Conservation (phyloP, 2,329 filamentous ascomycete species). For the Pseudogymnoascus sp. region DNA sequence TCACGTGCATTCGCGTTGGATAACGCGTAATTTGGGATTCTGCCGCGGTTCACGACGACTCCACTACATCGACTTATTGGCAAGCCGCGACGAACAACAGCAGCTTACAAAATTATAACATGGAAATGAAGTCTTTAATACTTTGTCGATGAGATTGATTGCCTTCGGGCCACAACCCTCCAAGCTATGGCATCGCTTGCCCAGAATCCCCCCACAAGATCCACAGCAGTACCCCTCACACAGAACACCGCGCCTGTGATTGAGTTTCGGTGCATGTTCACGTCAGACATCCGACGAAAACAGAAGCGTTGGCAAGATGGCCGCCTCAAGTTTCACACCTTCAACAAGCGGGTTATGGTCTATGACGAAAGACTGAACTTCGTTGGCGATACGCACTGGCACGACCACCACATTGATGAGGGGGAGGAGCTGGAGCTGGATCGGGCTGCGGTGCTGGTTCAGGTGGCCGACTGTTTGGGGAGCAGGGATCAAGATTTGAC, state of each 20-base stretch:
- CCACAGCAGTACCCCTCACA: constrained; percentile 13
- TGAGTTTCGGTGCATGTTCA: constrained; percentile 81
- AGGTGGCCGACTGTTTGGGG: constrained; percentile 71
- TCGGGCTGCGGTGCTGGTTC: constrained; percentile 64
- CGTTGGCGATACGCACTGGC: constrained; percentile 80
- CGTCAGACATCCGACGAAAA: constrained; percentile 76
- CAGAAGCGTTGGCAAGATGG: constrained; percentile 94
- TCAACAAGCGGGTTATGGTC: constrained; percentile 87
- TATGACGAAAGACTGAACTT: constrained; percentile 75
- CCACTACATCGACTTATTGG: background rate
- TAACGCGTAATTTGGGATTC: constrained; percentile 3
- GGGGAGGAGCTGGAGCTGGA: constrained; percentile 79
- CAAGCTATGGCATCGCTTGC: background rate
- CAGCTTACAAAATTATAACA: background rate
- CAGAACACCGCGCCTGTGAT: constrained; percentile 63
- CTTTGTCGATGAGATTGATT: background rate
- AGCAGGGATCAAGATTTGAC: constrained; percentile 70
- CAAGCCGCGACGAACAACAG: background rate
- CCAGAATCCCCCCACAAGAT: background rate
- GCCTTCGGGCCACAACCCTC: background rate
- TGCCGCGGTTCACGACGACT: background rate
- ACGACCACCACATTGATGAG: constrained; percentile 60
- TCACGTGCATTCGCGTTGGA: constrained; percentile 6
- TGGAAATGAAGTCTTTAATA: background rate
- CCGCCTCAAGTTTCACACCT: constrained; percentile 75